Conservation (phyloP, 176 grass and related monocot genomes). For the Hordeum marinum region DNA sequence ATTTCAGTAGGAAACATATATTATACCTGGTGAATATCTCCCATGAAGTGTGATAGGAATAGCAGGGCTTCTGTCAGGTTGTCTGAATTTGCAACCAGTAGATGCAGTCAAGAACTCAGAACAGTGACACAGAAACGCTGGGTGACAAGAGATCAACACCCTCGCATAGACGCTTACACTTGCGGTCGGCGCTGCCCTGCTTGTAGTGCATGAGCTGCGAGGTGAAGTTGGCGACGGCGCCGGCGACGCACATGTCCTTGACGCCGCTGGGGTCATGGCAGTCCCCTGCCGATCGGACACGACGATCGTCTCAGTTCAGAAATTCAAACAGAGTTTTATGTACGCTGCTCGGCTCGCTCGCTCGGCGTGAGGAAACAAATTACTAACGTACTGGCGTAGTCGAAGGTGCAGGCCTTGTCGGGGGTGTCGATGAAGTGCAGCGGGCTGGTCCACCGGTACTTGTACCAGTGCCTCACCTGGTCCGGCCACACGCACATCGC, state of each 20-base stretch:
- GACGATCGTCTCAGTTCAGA: too few species aligned
- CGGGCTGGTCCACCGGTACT: conserved; percentile 61
- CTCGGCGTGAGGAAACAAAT: too few species aligned
- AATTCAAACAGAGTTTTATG: too few species aligned
- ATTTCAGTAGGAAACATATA: neutral
- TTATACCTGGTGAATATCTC: conserved; percentile 80
- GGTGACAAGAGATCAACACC: neutral
- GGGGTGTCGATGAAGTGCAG: conserved; percentile 94
- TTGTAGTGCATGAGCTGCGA: conserved; percentile 80
- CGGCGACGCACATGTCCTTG: conserved; percentile 72
- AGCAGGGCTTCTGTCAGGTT: conserved; percentile 82
- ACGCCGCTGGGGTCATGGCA: conserved; percentile 56
- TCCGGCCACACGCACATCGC: conserved; percentile 77
- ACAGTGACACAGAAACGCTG: neutral
- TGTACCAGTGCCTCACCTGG: conserved; percentile 79
- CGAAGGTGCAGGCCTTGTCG: conserved; percentile 71
- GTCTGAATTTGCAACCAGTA: conserved; percentile 40
- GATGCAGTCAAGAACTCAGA: neutral
- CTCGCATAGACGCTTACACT: conserved; percentile 31
- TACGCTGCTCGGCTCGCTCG: too few species aligned
- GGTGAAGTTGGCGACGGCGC: conserved; percentile 80
- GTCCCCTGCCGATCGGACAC: conserved; percentile 38
- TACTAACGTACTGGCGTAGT: conserved; percentile 55
- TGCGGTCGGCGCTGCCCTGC: conserved; percentile 61
- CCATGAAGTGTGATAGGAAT: conserved; percentile 93